A percentile compares a stretch with the other conserved stretches of the same genome.
Conservation (phyloP, 306 rosid genomes). For the Dryas alaskensis region DNA sequence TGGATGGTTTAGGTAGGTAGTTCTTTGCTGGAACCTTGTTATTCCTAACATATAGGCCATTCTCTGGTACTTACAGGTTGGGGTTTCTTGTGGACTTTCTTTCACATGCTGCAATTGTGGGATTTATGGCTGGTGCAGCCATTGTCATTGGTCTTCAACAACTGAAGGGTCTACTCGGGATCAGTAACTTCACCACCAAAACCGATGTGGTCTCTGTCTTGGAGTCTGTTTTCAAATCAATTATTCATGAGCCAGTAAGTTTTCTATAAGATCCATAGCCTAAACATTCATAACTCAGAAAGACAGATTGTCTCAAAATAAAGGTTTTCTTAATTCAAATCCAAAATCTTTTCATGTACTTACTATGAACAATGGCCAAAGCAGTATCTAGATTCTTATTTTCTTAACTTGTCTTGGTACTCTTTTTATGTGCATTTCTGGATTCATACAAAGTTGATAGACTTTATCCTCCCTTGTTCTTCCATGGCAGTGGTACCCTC, state of each 20-base stretch:
- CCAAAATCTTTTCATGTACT: background rate
- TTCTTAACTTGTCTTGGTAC: background rate
- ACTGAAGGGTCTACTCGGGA: slow-evolving; percentile 76
- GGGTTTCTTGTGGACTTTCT: slow-evolving; percentile 92
- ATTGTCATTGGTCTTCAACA: slow-evolving; percentile 92
- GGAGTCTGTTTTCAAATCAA: slow-evolving; percentile 47
- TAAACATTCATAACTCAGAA: background rate
- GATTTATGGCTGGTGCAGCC: slow-evolving; percentile 98
- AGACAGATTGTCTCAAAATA: too few species aligned
- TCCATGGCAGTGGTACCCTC: slow-evolving; percentile 63
- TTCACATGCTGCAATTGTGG: slow-evolving; percentile 93
- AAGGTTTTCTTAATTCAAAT: background rate
- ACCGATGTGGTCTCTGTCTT: slow-evolving; percentile 70
- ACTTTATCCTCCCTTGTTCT: background rate
- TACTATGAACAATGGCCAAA: background rate
- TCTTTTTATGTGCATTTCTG: background rate
- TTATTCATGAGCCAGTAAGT: slow-evolving; percentile 42
- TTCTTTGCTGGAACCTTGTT: background rate
- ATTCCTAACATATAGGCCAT: background rate
- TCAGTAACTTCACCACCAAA: slow-evolving; percentile 60
- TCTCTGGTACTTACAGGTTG: slow-evolving; percentile 42
- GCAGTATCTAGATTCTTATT: background rate
- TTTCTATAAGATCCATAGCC: background rate
- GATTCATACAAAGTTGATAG: background rate
- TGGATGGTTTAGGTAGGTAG: background rate